These are phyloP conservation scores for Rhododendron kiyosumense DNA, from an alignment of 148 eudicot species.

Conservation along the genomic window DNA sequence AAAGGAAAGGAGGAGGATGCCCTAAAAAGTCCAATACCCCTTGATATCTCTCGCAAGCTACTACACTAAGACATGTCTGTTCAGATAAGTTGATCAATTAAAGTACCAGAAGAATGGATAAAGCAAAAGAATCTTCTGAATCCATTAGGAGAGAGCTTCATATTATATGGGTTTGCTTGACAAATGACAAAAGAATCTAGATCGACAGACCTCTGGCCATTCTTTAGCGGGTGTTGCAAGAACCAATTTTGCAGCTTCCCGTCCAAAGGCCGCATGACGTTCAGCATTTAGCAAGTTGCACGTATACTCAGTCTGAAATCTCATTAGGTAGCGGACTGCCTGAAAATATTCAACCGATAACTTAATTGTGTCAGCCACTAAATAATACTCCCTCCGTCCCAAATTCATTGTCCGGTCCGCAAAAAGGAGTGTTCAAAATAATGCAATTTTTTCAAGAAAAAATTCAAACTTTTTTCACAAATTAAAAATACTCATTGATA, in stretches of 20 bases:
- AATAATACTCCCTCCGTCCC: too few relatives aligned
- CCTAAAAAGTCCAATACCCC: too few relatives aligned
- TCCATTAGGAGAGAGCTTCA: too few relatives aligned
- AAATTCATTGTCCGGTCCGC: too few relatives aligned
- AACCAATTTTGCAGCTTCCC: slow-evolving; percentile 75
- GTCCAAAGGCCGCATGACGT: slow-evolving; percentile 77
- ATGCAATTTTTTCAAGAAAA: too few relatives aligned
- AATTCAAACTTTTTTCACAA: too few relatives aligned
- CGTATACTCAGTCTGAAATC: slow-evolving; percentile 76
- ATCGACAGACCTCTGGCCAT: slow-evolving; percentile 34
- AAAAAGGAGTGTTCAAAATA: too few relatives aligned
- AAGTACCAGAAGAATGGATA: neutral
- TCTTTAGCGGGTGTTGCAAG: slow-evolving; percentile 30
- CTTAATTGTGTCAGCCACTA: neutral
- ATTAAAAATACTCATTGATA: too few relatives aligned
- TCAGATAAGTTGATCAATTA: neutral
- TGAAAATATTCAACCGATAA: slow-evolving; percentile 21
- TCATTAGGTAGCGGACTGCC: slow-evolving; percentile 90
- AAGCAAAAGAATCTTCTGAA: neutral
- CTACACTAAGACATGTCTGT: neutral
- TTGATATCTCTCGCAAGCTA: too few relatives aligned
- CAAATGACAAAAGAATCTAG: neutral
- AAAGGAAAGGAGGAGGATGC: neutral
- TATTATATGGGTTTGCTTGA: neutral
- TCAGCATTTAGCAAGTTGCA: slow-evolving; percentile 64